Evolutionary conservation across 306 rosid genomes (phyloP).

Genomic region (Pueraria montana): DNA sequence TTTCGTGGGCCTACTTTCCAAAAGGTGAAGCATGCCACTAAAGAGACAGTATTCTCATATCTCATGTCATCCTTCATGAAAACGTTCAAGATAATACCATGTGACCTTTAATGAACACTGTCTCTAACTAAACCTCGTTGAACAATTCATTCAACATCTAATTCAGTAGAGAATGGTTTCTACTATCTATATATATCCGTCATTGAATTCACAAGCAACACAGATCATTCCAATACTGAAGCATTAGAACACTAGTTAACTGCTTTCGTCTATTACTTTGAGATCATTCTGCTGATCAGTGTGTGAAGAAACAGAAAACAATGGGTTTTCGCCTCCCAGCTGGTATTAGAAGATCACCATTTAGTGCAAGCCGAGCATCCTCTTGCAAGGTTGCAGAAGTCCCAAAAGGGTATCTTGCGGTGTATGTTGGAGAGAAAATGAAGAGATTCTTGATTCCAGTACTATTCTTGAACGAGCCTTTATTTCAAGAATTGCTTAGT

Average conservation of each 20-base stretch:
- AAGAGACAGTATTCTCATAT: slow-evolving; percentile 6
- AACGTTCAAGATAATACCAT: slow-evolving; percentile 14
- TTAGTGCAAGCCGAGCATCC: slow-evolving; percentile 29
- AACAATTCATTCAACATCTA: slow-evolving; percentile 21
- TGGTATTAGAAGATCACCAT: slow-evolving; percentile 45
- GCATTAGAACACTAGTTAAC: neutral
- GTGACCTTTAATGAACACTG: slow-evolving; percentile 37
- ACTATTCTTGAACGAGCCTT: slow-evolving; percentile 54
- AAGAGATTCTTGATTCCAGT: slow-evolving; percentile 58
- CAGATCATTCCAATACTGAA: slow-evolving; percentile 9
- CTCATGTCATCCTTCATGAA: neutral
- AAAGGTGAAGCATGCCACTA: slow-evolving; percentile 9
- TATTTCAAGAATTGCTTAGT: slow-evolving; percentile 53
- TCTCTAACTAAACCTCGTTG: neutral
- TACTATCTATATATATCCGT: neutral
- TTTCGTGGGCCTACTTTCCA: neutral
- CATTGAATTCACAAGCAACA: slow-evolving; percentile 28
- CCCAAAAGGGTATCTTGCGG: slow-evolving; percentile 59
- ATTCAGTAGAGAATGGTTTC: neutral
- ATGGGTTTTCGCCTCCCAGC: slow-evolving; percentile 57
- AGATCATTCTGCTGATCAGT: slow-evolving; percentile 7
- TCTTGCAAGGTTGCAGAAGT: slow-evolving; percentile 41
- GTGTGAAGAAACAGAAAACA: slow-evolving; percentile 35
- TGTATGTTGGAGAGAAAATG: slow-evolving; percentile 61
- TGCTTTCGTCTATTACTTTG: neutral